A percentile compares a stretch with the other conserved stretches of the same genome.
Conservation (phyloP, 495 filamentous ascomycete genomes). For the Ramalina intermedia region DNA sequence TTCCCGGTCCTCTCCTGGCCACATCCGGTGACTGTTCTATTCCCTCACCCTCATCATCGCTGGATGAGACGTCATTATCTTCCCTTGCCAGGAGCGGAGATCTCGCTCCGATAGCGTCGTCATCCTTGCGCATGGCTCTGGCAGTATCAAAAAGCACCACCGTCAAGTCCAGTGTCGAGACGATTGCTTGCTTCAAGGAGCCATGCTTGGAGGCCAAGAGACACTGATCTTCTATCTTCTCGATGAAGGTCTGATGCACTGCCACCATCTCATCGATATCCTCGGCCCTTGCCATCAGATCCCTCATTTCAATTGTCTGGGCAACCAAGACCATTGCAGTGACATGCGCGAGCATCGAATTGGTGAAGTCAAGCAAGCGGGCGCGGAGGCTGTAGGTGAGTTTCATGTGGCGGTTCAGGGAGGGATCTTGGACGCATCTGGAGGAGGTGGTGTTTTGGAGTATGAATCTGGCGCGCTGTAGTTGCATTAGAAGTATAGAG, state of each 20-base stretch:
- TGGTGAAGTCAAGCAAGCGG: slow-evolving; percentile 68
- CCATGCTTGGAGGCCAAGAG: slow-evolving; percentile 48
- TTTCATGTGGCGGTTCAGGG: slow-evolving; percentile 22
- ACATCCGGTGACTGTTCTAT: too few species aligned
- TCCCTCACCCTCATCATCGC: slow-evolving; percentile 13
- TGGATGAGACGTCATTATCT: slow-evolving; percentile 6
- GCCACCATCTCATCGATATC: slow-evolving; percentile 74
- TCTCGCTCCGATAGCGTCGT: slow-evolving; percentile 2
- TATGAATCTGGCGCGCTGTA: slow-evolving; percentile 53
- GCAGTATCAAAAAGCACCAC: slow-evolving; percentile 34
- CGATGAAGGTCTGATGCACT: slow-evolving; percentile 50
- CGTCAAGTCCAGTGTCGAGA: slow-evolving; percentile 47
- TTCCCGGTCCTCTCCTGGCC: neutral
- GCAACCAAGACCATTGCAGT: slow-evolving; percentile 55
- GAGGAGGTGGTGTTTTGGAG: slow-evolving; percentile 40
- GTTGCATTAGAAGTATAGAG: slow-evolving; percentile 64
- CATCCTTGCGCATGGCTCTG: slow-evolving; percentile 18
- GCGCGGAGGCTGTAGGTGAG: slow-evolving; percentile 50
- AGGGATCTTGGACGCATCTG: slow-evolving; percentile 4
- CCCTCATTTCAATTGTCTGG: slow-evolving; percentile 35
- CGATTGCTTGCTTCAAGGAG: slow-evolving; percentile 49
- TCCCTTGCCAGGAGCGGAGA: slow-evolving; percentile 3
- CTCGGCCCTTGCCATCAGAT: slow-evolving; percentile 38
- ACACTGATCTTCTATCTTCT: slow-evolving; percentile 45
- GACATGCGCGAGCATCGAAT: slow-evolving; percentile 59